Evolutionary conservation across 257 asterid genomes (phyloP), one percentile per base, ranked within the genome.

Genomic region (Solanum etuberosum): DNA sequence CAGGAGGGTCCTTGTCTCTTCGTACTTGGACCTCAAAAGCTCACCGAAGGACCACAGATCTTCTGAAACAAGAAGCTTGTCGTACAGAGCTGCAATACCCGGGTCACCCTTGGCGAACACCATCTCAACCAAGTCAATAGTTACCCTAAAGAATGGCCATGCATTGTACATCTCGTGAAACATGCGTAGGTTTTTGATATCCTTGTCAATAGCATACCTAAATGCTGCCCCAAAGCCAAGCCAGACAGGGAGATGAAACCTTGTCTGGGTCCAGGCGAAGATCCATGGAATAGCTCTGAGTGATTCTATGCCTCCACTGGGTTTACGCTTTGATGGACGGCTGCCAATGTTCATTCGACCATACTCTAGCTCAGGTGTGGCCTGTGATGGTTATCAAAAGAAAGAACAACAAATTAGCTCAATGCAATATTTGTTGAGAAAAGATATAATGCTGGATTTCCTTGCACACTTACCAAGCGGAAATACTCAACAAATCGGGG

Each of bases 251-350:
- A 92, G 95, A 88, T 91, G 93, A 84, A 92, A 92, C 81, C 95
- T 89, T 6, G 95, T 92, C 63, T 92, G 95, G 0, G 95, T 92
- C 95, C 95, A 92, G 13, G 95, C 95, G 48, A 92, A 92, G 73
- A 92, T 92, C 95, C 95, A 92, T 23, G 95, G 95, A 86, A 92
- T 92, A 14, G 95, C 95, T 81, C 95, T 85, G 38, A 92, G 95
- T 10, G 93, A 90, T 87, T 91, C 95, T 70, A 92, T 92, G 65
- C 95, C 95, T 13, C 93, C 95, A 84, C 93, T 90, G 15, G 93
- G 93, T 83, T 92, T 92, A 51, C 95, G 87, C 63, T 91, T 91
- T 32, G 95, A 90, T 57, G 95, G 95, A 35, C 95, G 93, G 76
- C 95, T 92, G 4, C 95, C 95, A 25, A 92, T 92, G 87, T 92